Conservation (phyloP, 2,329 filamentous ascomycete genomes). For the Thelonectria rubi region DNA sequence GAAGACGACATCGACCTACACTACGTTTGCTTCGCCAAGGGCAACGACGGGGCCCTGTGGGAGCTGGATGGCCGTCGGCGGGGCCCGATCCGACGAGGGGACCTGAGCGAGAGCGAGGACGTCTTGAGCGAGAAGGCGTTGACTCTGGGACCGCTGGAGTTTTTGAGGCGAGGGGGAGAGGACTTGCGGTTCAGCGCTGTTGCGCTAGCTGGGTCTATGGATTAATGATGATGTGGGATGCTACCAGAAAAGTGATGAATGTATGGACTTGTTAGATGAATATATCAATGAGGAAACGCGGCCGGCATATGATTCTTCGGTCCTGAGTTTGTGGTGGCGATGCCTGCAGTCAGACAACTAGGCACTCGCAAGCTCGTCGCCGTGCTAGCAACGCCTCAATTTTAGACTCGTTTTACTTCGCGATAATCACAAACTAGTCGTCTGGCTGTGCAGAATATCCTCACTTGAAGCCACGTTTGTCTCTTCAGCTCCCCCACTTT, state of each 20-base stretch:
- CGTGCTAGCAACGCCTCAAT: background rate
- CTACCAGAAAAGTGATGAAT: background rate
- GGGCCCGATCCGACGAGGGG: constrained; percentile 65
- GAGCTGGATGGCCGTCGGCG: constrained; percentile 69
- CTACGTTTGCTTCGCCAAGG: constrained; percentile 94
- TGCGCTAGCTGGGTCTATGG: constrained; percentile 61
- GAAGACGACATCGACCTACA: constrained; percentile 90
- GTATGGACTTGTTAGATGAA: background rate
- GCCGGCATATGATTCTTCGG: background rate
- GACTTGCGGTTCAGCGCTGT: constrained; percentile 69
- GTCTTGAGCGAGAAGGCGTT: constrained; percentile 80
- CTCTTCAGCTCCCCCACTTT: background rate
- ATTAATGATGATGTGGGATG: constrained; percentile 45
- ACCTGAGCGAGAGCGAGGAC: constrained; percentile 69
- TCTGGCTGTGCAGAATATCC: background rate
- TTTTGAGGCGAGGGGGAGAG: constrained; percentile 63
- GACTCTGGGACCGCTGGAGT: constrained; percentile 70
- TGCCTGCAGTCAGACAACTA: background rate
- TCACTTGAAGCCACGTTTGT: background rate
- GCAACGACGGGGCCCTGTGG: constrained; percentile 68
- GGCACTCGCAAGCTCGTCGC: background rate
- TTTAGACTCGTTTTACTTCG: background rate
- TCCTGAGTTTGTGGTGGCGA: background rate
- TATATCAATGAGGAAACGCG: background rate
- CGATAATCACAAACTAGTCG: background rate